A percentile compares a stretch with the other conserved stretches of the same genome.
These are phyloP conservation scores for Nemania sp. DNA, from an alignment of 2,329 filamentous ascomycete species.

Conservation along the genomic window DNA sequence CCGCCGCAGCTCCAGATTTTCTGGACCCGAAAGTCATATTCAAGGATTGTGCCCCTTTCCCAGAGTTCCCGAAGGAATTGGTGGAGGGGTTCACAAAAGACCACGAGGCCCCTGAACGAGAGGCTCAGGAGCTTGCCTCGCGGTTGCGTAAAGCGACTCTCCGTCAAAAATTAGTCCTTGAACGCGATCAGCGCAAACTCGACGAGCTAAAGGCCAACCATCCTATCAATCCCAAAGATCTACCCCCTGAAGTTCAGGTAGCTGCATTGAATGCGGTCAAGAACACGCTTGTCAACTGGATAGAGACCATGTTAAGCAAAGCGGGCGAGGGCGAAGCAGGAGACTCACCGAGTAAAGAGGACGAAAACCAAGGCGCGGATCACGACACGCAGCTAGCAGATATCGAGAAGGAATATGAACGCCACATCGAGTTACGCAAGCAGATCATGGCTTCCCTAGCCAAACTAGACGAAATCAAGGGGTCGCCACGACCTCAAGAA, in stretches of 20 bases:
- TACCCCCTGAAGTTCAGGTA: slow-evolving; percentile 47
- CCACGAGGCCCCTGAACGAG: slow-evolving; percentile 42
- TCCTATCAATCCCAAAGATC: slow-evolving; percentile 41
- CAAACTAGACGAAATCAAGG: slow-evolving; percentile 23
- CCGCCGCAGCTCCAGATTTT: slow-evolving; percentile 54
- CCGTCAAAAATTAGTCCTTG: slow-evolving; percentile 59
- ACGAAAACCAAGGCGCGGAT: slow-evolving; percentile 29
- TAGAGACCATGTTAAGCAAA: slow-evolving; percentile 63
- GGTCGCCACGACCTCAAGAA: slow-evolving; percentile 3
- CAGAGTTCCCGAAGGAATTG: slow-evolving; percentile 56
- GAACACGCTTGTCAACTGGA: slow-evolving; percentile 66
- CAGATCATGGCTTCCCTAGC: slow-evolving; percentile 49
- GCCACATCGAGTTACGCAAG: slow-evolving; percentile 55
- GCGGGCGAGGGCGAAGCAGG: slow-evolving; percentile 45
- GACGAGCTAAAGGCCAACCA: slow-evolving; percentile 49
- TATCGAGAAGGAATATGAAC: slow-evolving; percentile 58
- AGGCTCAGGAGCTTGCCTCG: slow-evolving; percentile 52
- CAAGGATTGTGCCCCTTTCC: slow-evolving; percentile 47
- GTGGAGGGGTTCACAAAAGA: slow-evolving; percentile 54
- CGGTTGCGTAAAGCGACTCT: slow-evolving; percentile 62
- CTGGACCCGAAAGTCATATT: slow-evolving; percentile 55
- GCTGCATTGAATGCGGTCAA: slow-evolving; percentile 60
- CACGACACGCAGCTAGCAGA: slow-evolving; percentile 48
- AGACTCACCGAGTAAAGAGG: slow-evolving; percentile 28
- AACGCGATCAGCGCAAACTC: slow-evolving; percentile 59